Evolutionary conservation across 768 basidiomycete species (phyloP).

Genomic region (Mycena capillaripes): DNA sequence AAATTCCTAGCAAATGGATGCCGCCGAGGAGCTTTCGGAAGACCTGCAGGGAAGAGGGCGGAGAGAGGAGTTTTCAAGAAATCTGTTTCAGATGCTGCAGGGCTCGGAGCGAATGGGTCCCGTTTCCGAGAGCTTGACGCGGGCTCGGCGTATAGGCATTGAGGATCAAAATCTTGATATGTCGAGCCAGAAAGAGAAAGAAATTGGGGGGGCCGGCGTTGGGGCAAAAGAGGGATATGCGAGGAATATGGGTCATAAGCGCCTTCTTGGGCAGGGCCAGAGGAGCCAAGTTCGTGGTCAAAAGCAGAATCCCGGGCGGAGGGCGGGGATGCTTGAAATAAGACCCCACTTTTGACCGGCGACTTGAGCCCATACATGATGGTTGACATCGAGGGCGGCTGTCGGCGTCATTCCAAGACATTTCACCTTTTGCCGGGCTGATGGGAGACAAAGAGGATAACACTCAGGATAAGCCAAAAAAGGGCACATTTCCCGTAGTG

Average conservation of each 20-base stretch:
- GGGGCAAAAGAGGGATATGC: conserved; percentile 19
- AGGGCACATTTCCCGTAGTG: too few species aligned
- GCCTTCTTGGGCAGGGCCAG: background rate
- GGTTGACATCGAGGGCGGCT: background rate
- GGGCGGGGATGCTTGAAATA: conserved; percentile 1
- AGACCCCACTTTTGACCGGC: background rate
- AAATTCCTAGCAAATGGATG: conserved; percentile 49
- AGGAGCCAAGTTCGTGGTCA: background rate
- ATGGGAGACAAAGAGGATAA: too few species aligned
- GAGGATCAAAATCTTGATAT: conserved; percentile 18
- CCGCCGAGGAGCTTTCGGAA: conserved; percentile 31
- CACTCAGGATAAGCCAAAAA: too few species aligned
- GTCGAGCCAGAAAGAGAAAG: conserved; percentile 11
- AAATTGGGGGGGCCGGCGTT: background rate
- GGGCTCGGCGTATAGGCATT: background rate
- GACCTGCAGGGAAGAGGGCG: conserved; percentile 28
- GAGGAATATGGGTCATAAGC: conserved; percentile 25
- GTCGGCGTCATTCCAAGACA: background rate
- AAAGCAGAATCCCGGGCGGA: background rate
- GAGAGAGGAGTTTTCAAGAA: conserved; percentile 31
- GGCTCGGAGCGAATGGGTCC: background rate
- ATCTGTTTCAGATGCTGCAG: conserved; percentile 12
- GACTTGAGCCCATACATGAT: conserved; percentile 7
- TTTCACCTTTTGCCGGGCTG: too few species aligned
- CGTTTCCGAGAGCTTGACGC: background rate